phyloP scores from a whole-genome alignment of 805 yeast species.

The Soucietia sequanensis region DNA sequence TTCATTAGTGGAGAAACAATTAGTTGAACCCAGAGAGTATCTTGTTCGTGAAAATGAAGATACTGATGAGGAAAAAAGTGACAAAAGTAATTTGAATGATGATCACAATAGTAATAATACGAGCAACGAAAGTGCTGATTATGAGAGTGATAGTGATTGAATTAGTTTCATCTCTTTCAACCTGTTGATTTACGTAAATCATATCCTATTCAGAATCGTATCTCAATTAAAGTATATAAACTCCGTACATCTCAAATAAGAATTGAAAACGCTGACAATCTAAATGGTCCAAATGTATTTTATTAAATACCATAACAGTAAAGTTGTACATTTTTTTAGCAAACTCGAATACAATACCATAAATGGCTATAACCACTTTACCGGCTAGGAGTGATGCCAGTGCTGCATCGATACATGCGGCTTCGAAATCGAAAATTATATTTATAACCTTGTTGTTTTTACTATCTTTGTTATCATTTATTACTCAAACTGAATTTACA shows the following conservation, averaged over 20 bases:
- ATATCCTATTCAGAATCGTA: no score
- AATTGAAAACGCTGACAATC: no score
- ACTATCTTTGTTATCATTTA: slow-evolving; percentile 53
- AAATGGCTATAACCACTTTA: slow-evolving; percentile 37
- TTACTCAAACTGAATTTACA: slow-evolving; percentile 78
- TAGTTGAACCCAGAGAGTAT: slow-evolving; percentile 40
- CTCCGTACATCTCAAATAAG: no score
- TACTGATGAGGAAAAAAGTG: slow-evolving; percentile 22
- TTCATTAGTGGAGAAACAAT: slow-evolving; percentile 41
- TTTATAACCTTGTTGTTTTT: slow-evolving; percentile 33
- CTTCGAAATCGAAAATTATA: slow-evolving; percentile 37
- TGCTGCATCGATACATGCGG: slow-evolving; percentile 19
- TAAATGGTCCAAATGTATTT: no score
- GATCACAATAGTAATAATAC: slow-evolving; percentile 10
- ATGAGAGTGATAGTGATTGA: slow-evolving; percentile 43
- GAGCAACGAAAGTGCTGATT: slow-evolving; percentile 11
- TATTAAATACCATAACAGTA: no score
- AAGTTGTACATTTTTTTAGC: no score
- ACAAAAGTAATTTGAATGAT: slow-evolving; percentile 15
- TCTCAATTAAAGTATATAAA: no score
- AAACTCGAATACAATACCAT: no score
- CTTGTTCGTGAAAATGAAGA: slow-evolving; percentile 21
- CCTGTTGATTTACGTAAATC: no score
- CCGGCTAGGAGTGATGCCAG: slow-evolving; percentile 17
- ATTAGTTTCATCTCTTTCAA: no score